Evolutionary conservation across 192 early-diverging fungal species (phyloP).

Genomic region (Gaertneriomyces sp.): DNA sequence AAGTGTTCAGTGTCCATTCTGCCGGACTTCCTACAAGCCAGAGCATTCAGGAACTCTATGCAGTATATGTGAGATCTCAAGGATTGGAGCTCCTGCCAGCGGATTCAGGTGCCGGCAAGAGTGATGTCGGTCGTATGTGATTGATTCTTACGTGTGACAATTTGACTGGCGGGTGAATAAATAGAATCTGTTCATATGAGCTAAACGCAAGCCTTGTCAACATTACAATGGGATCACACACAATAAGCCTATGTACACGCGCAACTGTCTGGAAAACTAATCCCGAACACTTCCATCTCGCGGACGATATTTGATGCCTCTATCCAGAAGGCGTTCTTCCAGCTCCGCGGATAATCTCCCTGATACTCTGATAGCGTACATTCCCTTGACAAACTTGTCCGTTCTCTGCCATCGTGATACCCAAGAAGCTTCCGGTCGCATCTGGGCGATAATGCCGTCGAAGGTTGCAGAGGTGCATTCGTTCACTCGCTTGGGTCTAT

Average conservation of each 20-base stretch:
- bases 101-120: conserved; percentile 49
- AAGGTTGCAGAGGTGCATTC: conserved; percentile 44
- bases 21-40: conserved; percentile 80
- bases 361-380: conserved; percentile 50
- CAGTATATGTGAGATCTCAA: conserved; percentile 79
- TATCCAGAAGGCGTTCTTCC: conserved; percentile 31
- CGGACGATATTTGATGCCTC: conserved; percentile 48
- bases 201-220: too few species aligned
- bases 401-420: conserved; percentile 52
- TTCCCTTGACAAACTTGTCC: conserved; percentile 47
- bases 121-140: background rate
- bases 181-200: too few species aligned
- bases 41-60: conserved; percentile 77
- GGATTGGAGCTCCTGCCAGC: conserved; percentile 72
- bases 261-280: conserved; percentile 9
- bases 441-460: conserved; percentile 47
- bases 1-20: conserved; percentile 78
- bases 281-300: conserved; percentile 51
- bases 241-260: too few species aligned
- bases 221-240: too few species aligned
- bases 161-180: too few species aligned
- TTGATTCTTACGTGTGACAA: background rate
- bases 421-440: conserved; percentile 43
- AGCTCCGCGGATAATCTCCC: conserved; percentile 48
- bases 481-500: conserved; percentile 6